A percentile compares a stretch with the other conserved stretches of the same genome.
Evolutionary conservation across 1,139 yeast species (phyloP).

Genomic region (Yamadazyma taylorii): DNA sequence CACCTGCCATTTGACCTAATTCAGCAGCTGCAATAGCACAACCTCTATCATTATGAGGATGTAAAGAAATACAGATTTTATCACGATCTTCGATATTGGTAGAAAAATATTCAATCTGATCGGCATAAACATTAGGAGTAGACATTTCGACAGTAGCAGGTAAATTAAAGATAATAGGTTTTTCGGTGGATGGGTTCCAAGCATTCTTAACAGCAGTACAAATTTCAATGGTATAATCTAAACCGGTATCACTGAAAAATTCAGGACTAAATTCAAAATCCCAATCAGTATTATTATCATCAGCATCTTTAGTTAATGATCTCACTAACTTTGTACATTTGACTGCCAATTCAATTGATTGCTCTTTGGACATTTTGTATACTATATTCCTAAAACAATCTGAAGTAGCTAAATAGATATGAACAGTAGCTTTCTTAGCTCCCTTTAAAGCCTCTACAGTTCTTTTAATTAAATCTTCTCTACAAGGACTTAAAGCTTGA

Average conservation of each 20-base stretch:
- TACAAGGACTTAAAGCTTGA: slow-evolving; percentile 48
- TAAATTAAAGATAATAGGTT: slow-evolving; percentile 47
- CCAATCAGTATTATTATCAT: slow-evolving; percentile 43
- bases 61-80: slow-evolving; percentile 46
- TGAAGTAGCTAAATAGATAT: slow-evolving; percentile 48
- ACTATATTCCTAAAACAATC: slow-evolving; percentile 49
- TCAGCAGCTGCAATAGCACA: slow-evolving; percentile 54
- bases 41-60: slow-evolving; percentile 52
- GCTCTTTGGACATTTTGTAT: slow-evolving; percentile 42
- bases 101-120: slow-evolving; percentile 49
- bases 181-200: slow-evolving; percentile 46
- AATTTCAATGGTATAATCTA: slow-evolving; percentile 44
- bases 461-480: slow-evolving; percentile 45
- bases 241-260: slow-evolving; percentile 46
- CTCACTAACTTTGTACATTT: slow-evolving; percentile 42
- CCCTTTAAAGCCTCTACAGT: slow-evolving; percentile 49
- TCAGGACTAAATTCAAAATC: slow-evolving; percentile 48
- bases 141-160: slow-evolving; percentile 54
- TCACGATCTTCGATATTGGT: slow-evolving; percentile 43
- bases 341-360: slow-evolving; percentile 42
- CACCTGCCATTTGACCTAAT: slow-evolving; percentile 50
- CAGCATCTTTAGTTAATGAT: slow-evolving; percentile 39
- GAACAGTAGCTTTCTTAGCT: slow-evolving; percentile 49
- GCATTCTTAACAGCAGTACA: slow-evolving; percentile 48
- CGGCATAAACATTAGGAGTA: slow-evolving; percentile 50